Evolutionary conservation across 345 rosid genomes (phyloP).

Genomic region (Erysimum cheiranthoides): DNA sequence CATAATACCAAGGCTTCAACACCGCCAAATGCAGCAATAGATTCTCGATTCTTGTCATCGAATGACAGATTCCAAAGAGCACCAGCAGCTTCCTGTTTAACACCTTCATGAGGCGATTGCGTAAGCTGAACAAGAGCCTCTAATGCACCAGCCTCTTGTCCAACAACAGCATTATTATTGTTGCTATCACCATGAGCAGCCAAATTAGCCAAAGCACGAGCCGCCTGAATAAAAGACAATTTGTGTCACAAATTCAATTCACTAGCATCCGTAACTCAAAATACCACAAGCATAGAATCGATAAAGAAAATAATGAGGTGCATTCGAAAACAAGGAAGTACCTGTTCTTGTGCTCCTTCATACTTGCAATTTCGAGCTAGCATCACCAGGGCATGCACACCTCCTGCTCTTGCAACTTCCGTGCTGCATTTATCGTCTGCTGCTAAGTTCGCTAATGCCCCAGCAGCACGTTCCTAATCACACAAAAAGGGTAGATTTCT

Average conservation of each 20-base stretch:
- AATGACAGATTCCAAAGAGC: constrained; percentile 84
- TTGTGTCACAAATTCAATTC: constrained; percentile 1
- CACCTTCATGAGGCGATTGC: constrained; percentile 82
- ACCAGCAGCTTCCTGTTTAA: constrained; percentile 90
- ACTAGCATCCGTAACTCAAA: constrained; percentile 11
- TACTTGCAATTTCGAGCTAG: constrained; percentile 72
- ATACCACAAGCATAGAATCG: constrained; percentile 1
- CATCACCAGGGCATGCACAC: constrained; percentile 77
- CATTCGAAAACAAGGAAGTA: constrained; percentile 21
- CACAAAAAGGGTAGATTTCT: constrained; percentile 12
- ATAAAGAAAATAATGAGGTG: neutral
- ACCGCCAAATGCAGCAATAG: constrained; percentile 77
- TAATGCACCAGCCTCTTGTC: constrained; percentile 85
- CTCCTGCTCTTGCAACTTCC: constrained; percentile 76
- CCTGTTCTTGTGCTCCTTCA: constrained; percentile 86
- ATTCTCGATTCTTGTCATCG: constrained; percentile 77
- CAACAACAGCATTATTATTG: constrained; percentile 78
- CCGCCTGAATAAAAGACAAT: constrained; percentile 56
- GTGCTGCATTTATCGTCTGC: constrained; percentile 81
- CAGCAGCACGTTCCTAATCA: constrained; percentile 83
- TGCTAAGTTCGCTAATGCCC: constrained; percentile 86
- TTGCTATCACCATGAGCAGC: constrained; percentile 97
- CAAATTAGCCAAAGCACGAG: constrained; percentile 90
- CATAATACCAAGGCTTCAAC: constrained; percentile 82
- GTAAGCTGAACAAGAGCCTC: constrained; percentile 87